A percentile compares a stretch with the other conserved stretches of the same genome.
Evolutionary conservation across 2,329 filamentous ascomycete species (phyloP).

Genomic region (Talaromyces sp.): DNA sequence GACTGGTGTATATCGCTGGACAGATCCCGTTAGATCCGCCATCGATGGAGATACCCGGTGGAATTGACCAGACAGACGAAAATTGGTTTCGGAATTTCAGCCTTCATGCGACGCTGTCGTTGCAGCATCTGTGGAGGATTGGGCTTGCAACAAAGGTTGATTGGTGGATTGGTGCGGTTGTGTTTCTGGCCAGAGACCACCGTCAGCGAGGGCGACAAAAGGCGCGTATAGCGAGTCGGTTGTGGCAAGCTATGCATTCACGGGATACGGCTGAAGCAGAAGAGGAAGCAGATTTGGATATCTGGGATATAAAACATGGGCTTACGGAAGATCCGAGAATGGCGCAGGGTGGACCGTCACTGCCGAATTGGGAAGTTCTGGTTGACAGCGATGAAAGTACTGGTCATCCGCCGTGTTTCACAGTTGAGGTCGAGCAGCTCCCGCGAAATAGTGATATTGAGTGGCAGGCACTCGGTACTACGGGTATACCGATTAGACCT

Average conservation of each 20-base stretch:
- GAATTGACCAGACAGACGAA: slow-evolving; percentile 22
- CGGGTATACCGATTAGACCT: slow-evolving; percentile 26
- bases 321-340: slow-evolving; percentile 48
- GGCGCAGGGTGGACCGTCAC: slow-evolving; percentile 22
- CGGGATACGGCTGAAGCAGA: slow-evolving; percentile 33
- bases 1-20: slow-evolving; percentile 69
- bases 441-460: slow-evolving; percentile 74
- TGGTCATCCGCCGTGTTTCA: slow-evolving; percentile 59
- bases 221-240: slow-evolving; percentile 38
- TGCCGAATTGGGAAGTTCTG: slow-evolving; percentile 29
- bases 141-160: slow-evolving; percentile 67
- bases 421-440: slow-evolving; percentile 71
- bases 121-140: slow-evolving; percentile 89
- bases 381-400: slow-evolving; percentile 14
- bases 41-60: slow-evolving; percentile 59
- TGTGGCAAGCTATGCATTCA: slow-evolving; percentile 46
- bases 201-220: slow-evolving; percentile 29
- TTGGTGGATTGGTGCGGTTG: slow-evolving; percentile 73
- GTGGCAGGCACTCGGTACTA: slow-evolving; percentile 72
- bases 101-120: slow-evolving; percentile 64
- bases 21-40: slow-evolving; percentile 86
- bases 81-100: slow-evolving; percentile 42
- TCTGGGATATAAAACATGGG: slow-evolving; percentile 55
- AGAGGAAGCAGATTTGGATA: slow-evolving; percentile 46
- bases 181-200: slow-evolving; percentile 60